Base-by-base conservation (phyloP, 2,329 filamentous ascomycete species). In the Botrytis sinoallii region DNA sequence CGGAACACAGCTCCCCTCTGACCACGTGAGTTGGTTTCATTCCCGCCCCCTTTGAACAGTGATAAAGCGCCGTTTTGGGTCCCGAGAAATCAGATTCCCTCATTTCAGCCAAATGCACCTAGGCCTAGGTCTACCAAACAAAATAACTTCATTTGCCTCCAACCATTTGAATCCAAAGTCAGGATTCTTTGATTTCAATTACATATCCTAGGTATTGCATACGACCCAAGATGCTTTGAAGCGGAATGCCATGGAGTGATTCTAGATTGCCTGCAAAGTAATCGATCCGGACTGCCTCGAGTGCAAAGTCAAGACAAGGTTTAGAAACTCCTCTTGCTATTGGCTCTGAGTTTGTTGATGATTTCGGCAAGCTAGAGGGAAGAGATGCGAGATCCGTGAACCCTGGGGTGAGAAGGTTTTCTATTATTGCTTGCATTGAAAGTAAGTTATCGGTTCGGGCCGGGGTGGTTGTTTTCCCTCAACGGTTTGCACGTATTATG, bases 1-100 rank as follows among this genome's bases (percentile, higher is more conserved):
- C 71, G 71, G 71, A 73, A 63, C 64, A 72, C 55, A 42, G 32
- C 63, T 46, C 48, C 32, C 55, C 46, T 68, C 55, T 46, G 68
- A 57, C 32, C 71, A 73, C 71, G 71, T 73, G 71, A 72, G 59
- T 60, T 65, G 6, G 63, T 46, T 59, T 14, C 35, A 25, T 40
- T 71, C 14, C 18, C 32, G 16, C 42, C 25, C 40, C 42, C 22
- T 7, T 40, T 16, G 35, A 22, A 40, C 18, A 32, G 22, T 22
- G 48, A 55, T 42, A 32, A 42, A 57, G 66, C 35, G 20, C 18
- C 22, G 22, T 16, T n/a, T 35, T 25, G 18, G n/a, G 18, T 10
- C 61, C 61, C 61, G 60, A 55, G 55, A 55, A 35, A 48, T 46
- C 42, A 29, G 38, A 44, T 68, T 57, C 22, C 52, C 29, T 48